Evolutionary conservation across 108 stramenopile genomes (phyloP).

Genomic region (Fragilaria crotonensis): DNA sequence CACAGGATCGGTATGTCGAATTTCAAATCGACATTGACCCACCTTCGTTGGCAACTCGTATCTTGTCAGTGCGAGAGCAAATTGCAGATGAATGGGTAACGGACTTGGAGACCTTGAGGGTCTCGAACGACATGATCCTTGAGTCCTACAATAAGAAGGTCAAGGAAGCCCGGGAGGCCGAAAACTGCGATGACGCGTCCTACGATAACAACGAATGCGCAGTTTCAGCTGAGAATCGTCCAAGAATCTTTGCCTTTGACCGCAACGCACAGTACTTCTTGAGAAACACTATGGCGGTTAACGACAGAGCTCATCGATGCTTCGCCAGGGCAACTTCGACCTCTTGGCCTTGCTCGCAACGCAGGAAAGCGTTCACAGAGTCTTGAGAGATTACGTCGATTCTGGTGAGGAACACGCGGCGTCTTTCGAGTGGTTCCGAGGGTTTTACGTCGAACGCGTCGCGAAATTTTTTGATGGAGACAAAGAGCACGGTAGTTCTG

Average conservation of each 20-base stretch:
- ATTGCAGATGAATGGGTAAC: conserved; percentile 60
- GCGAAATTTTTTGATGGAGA: conserved; percentile 64
- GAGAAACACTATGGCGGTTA: conserved; percentile 31
- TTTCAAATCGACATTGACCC: conserved; percentile 68
- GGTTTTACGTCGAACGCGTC: conserved; percentile 51
- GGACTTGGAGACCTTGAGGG: conserved; percentile 51
- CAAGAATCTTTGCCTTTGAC: conserved; percentile 26
- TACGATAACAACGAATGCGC: background rate
- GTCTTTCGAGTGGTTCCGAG: conserved; percentile 41
- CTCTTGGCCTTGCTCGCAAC: conserved; percentile 57
- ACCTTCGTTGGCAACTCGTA: conserved; percentile 48
- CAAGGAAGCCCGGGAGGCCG: conserved; percentile 2
- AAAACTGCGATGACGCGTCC: background rate
- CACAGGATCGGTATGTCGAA: conserved; percentile 40
- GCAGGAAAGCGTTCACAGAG: conserved; percentile 66
- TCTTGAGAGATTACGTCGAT: conserved; percentile 38
- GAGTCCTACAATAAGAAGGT: conserved; percentile 28
- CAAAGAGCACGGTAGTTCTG: conserved; percentile 47
- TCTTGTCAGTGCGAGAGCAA: conserved; percentile 67
- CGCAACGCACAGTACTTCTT: conserved; percentile 35
- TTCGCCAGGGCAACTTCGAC: conserved; percentile 73
- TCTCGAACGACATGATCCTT: conserved; percentile 42
- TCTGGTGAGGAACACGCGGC: conserved; percentile 22
- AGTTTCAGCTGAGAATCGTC: background rate
- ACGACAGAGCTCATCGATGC: conserved; percentile 46